A percentile compares a stretch with the other conserved stretches of the same genome.
Conservation (phyloP, 768 basidiomycete species). For the Suillus cothurnatus region DNA sequence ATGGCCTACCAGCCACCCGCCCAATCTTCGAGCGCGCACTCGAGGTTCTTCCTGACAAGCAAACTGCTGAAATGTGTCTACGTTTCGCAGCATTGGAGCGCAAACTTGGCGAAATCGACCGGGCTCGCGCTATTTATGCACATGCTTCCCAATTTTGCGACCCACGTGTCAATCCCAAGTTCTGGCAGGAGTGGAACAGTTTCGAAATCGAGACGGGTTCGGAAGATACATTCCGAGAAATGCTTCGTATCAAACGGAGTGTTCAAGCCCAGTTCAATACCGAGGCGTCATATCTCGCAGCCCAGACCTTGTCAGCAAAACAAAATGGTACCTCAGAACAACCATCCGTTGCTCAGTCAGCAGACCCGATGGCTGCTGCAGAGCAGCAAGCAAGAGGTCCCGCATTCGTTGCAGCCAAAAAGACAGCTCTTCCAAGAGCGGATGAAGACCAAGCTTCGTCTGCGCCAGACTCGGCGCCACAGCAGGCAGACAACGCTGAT, state of each 20-base stretch:
- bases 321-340: conserved; percentile 52
- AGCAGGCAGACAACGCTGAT: conserved; percentile 57
- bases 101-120: conserved; percentile 98
- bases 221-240: conserved; percentile 97
- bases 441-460: conserved; percentile 37
- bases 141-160: conserved; percentile 99
- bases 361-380: conserved; percentile 88
- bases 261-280: conserved; percentile 99
- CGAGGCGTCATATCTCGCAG: conserved; percentile 89
- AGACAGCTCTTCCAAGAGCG: conserved; percentile 43
- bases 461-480: conserved; percentile 34
- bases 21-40: conserved; percentile 96
- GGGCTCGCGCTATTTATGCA: conserved; percentile 94
- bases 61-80: conserved; percentile 97
- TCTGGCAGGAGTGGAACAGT: conserved; percentile 96
- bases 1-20: conserved; percentile 93
- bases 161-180: conserved; percentile 85
- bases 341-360: conserved; percentile 40
- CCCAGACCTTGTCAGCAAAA: conserved; percentile 78
- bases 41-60: conserved; percentile 88
- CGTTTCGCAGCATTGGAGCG: conserved; percentile 95
- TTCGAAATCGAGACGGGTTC: conserved; percentile 99
- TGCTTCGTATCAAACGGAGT: conserved; percentile 94
- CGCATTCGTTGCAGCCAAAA: conserved; percentile 78
- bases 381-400: conserved; percentile 70